Percentiles rank a stretch among this genome's conserved stretches.
Conservation (phyloP, 306 rosid genomes). For the Delonix regia region DNA sequence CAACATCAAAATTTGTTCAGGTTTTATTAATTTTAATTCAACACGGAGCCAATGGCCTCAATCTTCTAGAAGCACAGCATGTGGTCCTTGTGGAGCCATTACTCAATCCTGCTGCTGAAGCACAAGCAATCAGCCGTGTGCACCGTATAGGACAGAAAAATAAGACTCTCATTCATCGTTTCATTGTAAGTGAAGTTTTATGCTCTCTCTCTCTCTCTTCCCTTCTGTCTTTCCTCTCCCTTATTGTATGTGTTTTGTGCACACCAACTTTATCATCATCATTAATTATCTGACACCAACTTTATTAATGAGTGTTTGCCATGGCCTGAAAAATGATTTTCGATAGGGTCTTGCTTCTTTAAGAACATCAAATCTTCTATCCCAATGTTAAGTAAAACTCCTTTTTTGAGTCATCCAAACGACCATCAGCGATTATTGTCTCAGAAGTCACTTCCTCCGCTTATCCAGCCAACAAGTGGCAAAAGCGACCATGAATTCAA, state of each 20-base stretch:
- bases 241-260: not conserved
- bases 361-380: not conserved
- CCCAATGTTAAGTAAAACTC: not conserved
- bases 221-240: not conserved
- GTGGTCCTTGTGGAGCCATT: conserved; percentile 92
- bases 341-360: not conserved
- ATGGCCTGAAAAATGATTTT: conserved; percentile 4
- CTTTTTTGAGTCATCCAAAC: not conserved
- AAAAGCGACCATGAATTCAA: not conserved
- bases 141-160: conserved; percentile 87
- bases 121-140: conserved; percentile 92
- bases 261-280: not conserved
- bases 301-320: not conserved
- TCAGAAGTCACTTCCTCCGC: no score
- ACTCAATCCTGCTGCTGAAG: conserved; percentile 96
- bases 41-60: conserved; percentile 96
- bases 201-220: not conserved
- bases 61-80: conserved; percentile 93
- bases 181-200: conserved; percentile 58
- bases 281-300: not conserved
- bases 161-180: conserved; percentile 83
- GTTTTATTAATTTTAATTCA: conserved; percentile 86
- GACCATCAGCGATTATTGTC: not conserved
- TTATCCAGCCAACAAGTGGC: not conserved
- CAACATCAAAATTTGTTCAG: conserved; percentile 54